These are phyloP conservation scores for Lactifluus volemus DNA, from an alignment of 768 basidiomycete species.

Conservation along the genomic window DNA sequence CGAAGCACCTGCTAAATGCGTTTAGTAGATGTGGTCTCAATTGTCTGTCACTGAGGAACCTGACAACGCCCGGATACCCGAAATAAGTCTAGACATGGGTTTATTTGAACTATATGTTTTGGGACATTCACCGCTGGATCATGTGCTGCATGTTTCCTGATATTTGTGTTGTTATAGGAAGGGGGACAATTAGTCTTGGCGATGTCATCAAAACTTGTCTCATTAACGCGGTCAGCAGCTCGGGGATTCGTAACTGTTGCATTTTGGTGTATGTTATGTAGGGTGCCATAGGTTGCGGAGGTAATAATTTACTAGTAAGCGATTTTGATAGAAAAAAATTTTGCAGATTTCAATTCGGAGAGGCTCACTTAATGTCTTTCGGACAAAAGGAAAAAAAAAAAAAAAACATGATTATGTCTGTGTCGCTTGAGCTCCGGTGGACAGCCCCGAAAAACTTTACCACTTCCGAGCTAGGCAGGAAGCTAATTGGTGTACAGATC, in stretches of 20 bases:
- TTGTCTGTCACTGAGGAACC: neutral
- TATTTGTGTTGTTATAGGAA: neutral
- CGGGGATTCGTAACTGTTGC: neutral
- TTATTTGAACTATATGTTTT: neutral
- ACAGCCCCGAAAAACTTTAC: slow-evolving; percentile 12
- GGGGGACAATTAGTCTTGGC: neutral
- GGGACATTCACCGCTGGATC: neutral
- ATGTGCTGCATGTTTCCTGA: no score
- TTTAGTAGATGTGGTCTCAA: neutral
- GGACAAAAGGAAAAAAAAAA: neutral
- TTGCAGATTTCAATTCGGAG: neutral
- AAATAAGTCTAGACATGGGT: neutral
- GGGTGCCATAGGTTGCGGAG: neutral
- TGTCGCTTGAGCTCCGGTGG: slow-evolving; percentile 2
- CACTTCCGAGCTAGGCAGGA: neutral
- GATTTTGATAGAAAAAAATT: neutral
- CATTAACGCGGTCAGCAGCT: neutral
- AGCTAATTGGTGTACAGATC: neutral
- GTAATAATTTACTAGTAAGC: neutral
- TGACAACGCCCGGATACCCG: neutral
- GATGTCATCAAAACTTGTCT: neutral
- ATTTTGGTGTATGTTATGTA: neutral
- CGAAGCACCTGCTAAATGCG: neutral
- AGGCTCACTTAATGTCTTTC: neutral
- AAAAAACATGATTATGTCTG: neutral